Evolutionary conservation across 805 yeast genomes (phyloP).

Genomic region (Candida suzukii): DNA sequence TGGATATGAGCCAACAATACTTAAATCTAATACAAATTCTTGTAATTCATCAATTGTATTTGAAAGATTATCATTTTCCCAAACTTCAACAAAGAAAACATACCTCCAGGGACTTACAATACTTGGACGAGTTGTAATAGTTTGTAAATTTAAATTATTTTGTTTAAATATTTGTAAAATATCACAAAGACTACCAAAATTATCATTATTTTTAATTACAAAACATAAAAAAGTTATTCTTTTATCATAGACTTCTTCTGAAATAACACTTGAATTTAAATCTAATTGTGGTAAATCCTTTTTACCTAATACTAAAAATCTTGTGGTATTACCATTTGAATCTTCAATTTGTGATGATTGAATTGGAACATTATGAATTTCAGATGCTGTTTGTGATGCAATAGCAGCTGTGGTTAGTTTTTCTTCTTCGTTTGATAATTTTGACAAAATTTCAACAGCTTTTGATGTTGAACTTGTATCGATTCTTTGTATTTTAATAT

Average conservation of each 20-base stretch:
- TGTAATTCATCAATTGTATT: slow-evolving; percentile 36
- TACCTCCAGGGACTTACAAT: slow-evolving; percentile 67
- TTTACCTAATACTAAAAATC: slow-evolving; percentile 66
- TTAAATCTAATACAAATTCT: slow-evolving; percentile 39
- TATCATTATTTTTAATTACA: slow-evolving; percentile 50
- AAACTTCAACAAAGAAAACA: slow-evolving; percentile 71
- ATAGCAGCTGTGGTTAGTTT: slow-evolving; percentile 59
- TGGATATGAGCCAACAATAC: slow-evolving; percentile 45
- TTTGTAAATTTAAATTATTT: slow-evolving; percentile 54
- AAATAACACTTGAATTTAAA: slow-evolving; percentile 1
- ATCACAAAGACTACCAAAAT: slow-evolving; percentile 69
- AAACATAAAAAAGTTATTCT: slow-evolving; percentile 55
- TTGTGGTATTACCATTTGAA: slow-evolving; percentile 67
- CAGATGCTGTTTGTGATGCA: slow-evolving; percentile 63
- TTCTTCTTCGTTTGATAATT: slow-evolving; percentile 25
- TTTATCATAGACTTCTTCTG: slow-evolving; percentile 9
- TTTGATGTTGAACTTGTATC: slow-evolving; percentile 78
- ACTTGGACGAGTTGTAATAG: slow-evolving; percentile 76
- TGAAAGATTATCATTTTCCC: slow-evolving; percentile 24
- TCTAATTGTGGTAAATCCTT: slow-evolving; percentile 10
- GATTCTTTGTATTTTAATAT: slow-evolving; percentile 35
- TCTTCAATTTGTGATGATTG: slow-evolving; percentile 60
- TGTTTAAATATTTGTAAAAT: slow-evolving; percentile 52
- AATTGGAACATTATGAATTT: slow-evolving; percentile 50
- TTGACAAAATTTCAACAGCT: slow-evolving; percentile 64